A percentile compares a stretch with the other conserved stretches of the same genome.
These are phyloP conservation scores for Pseudocercospora cruenta DNA, from an alignment of 2,329 filamentous ascomycete species.

Conservation along the genomic window DNA sequence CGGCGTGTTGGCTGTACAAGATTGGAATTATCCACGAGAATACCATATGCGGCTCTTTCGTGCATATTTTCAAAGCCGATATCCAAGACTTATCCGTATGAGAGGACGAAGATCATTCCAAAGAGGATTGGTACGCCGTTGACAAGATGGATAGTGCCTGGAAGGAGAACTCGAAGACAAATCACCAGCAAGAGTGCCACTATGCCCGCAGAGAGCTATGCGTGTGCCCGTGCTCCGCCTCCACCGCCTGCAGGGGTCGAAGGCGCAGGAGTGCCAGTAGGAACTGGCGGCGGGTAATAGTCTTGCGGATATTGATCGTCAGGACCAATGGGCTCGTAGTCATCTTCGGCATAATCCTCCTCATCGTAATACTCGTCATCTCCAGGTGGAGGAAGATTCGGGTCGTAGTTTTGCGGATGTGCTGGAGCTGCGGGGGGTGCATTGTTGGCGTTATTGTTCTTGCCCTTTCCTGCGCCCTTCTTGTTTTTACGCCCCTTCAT, in stretches of 20 bases:
- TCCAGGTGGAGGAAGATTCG: constrained; percentile 34
- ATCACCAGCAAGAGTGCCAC: constrained; percentile 18
- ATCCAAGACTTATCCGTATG: constrained; percentile 3
- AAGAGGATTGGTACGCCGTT: constrained; percentile 1
- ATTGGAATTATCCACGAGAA: constrained; percentile 4
- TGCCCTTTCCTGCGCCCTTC: constrained; percentile 70
- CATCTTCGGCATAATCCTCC: constrained; percentile 35
- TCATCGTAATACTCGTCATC: constrained; percentile 40
- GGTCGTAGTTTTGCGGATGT: constrained; percentile 34
- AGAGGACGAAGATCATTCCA: constrained; percentile 2
- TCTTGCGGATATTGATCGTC: constrained; percentile 31
- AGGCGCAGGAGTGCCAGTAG: constrained; percentile 22
- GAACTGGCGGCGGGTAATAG: constrained; percentile 33
- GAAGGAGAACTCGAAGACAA: not conserved
- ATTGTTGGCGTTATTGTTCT: constrained; percentile 31
- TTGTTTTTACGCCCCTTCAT: constrained; percentile 89
- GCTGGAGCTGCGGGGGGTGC: constrained; percentile 24
- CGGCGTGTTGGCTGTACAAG: constrained; percentile 8
- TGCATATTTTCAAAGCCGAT: not conserved
- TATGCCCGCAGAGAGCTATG: constrained; percentile 28
- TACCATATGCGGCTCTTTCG: not conserved
- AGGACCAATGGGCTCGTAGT: constrained; percentile 34
- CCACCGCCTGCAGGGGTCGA: constrained; percentile 14
- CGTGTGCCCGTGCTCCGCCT: constrained; percentile 17
- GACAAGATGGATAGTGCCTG: not conserved